Evolutionary conservation across 768 basidiomycete species (phyloP), one percentile per base, ranked within the genome.

Genomic region (Auricularia sp.): DNA sequence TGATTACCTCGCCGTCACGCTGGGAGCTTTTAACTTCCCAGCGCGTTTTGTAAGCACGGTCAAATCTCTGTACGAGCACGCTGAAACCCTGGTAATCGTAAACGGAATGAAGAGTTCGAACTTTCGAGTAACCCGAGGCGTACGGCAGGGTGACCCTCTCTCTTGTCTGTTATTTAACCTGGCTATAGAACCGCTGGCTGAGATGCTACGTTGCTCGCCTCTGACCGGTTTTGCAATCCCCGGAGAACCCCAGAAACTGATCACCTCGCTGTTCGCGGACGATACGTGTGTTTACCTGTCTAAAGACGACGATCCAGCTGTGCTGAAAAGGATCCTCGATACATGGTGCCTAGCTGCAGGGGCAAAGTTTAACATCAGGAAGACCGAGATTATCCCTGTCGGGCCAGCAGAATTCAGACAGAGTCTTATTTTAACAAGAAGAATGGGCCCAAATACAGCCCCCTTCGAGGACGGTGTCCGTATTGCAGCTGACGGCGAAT

Each of bases 281-380:
- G 78, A 80, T 65, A 79, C 78, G 11, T 74, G 73, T 1, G 72
- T 74, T 0, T 77, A 70, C 66, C 74, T 81, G 0, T 67, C 67
- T 1, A 67, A 72, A 47, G 10, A 64, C 0, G 78, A 81, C 62
- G 60, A 67, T 3, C 73, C 73, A 14, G 53, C 62, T 0, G 65
- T 63, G 0, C 72, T 82, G 0, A 39, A 68, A 3, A 0, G 36
- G 0, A 71, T 80, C 1, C 77, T 81, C 0, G 35, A 72, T 0
- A 54, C 44, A 0, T 83, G 81, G 81, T 82, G 78, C 64, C 21
- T n/a, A 0, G 77, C 74, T 3, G 76, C 77, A 10, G 68, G 73
- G 0, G 80, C 79, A 0, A 77, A 75, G 42, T 82, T 81, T 66
- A 82, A 81, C 61, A 64, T 69, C 0, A 58, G 62, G 0, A 83